These are phyloP conservation scores for Hyphopichia burtonii DNA, from an alignment of 1,139 yeast species.

Conservation along the genomic window DNA sequence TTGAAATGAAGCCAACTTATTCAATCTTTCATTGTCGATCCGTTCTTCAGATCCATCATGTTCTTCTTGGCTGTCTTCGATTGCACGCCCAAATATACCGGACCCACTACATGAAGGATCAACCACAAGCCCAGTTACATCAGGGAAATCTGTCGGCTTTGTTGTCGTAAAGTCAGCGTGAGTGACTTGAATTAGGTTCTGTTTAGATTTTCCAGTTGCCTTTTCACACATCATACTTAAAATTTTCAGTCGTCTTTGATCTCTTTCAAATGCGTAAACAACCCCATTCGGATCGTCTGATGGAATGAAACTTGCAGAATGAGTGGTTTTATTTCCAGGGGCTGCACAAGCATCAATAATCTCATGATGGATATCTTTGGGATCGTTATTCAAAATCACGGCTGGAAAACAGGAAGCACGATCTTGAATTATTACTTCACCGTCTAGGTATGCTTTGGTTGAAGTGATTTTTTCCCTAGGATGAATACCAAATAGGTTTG, in stretches of 20 bases:
- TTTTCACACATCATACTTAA: conserved; percentile 72
- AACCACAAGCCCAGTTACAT: conserved; percentile 78
- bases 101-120: conserved; percentile 99
- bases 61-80: conserved; percentile 48
- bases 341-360: conserved; percentile 96
- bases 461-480: conserved; percentile 68
- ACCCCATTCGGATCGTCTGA: conserved; percentile 28
- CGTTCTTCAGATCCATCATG: conserved; percentile 33
- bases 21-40: conserved; percentile 57
- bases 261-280: conserved; percentile 86
- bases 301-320: conserved; percentile 64
- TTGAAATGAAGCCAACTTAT: conserved; percentile 81
- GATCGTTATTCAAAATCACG: conserved; percentile 58
- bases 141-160: conserved; percentile 58
- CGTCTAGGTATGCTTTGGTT: conserved; percentile 65
- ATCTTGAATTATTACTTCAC: conserved; percentile 87
- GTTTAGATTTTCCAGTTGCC: conserved; percentile 61
- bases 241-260: conserved; percentile 67
- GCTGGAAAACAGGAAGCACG: conserved; percentile 98
- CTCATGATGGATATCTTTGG: conserved; percentile 48
- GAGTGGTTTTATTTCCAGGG: conserved; percentile 97
- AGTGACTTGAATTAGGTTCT: conserved; percentile 59
- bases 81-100: conserved; percentile 88
- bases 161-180: conserved; percentile 81
- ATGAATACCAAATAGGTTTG: conserved; percentile 77